Conservation (phyloP, 768 basidiomycete species). For the Pisolithus microcarpus region DNA sequence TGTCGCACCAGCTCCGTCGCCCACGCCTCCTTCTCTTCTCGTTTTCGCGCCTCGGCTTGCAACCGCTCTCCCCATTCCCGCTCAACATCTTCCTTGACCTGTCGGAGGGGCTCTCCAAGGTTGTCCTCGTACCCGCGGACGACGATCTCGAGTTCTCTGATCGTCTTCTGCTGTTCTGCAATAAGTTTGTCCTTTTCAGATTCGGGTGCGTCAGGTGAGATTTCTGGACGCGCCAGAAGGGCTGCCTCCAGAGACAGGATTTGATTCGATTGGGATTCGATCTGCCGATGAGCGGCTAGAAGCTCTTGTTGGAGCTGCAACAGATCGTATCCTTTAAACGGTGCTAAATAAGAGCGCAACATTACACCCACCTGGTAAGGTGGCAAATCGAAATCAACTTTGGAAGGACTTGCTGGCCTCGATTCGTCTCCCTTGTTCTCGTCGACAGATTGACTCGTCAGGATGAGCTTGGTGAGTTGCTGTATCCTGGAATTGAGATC, state of each 20-base stretch:
- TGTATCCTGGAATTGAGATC: conserved; percentile 75
- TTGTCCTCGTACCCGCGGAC: conserved; percentile 69
- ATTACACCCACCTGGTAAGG: conserved; percentile 59
- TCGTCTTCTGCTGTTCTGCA: conserved; percentile 63
- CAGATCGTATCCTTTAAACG: background rate
- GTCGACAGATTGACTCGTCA: conserved; percentile 80
- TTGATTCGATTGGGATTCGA: conserved; percentile 76
- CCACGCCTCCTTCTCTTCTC: conserved; percentile 70
- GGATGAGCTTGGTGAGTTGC: conserved; percentile 75
- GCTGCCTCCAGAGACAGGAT: conserved; percentile 80
- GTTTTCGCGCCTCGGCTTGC: conserved; percentile 47
- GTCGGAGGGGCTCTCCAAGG: conserved; percentile 57
- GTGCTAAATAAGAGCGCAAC: background rate
- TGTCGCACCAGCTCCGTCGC: conserved; percentile 67
- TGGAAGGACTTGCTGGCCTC: conserved; percentile 74
- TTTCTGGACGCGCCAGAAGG: conserved; percentile 60
- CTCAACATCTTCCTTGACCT: conserved; percentile 67
- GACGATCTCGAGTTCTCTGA: conserved; percentile 70
- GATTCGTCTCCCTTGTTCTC: conserved; percentile 63
- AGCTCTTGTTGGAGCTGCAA: conserved; percentile 80
- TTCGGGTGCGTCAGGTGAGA: conserved; percentile 59
- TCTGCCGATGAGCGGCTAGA: conserved; percentile 64
- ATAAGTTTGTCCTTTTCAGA: conserved; percentile 71
- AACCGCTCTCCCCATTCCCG: conserved; percentile 60
- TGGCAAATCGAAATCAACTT: conserved; percentile 85